Evolutionary conservation across 768 basidiomycete genomes (phyloP), one percentile per base, ranked within the genome.

Genomic region (Amanita pallidorosea): DNA sequence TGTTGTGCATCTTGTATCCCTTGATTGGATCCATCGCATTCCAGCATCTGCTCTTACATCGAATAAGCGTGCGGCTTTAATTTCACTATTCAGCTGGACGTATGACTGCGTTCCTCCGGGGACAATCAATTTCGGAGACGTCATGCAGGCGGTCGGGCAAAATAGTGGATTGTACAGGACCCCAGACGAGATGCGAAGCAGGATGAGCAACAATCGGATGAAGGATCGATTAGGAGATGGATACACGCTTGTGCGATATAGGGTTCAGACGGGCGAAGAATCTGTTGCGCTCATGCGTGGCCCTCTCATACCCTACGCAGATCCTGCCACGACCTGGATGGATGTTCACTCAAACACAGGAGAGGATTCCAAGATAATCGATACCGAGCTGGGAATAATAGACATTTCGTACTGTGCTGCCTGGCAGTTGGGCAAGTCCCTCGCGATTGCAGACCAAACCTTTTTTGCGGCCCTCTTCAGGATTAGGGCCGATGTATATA

Each of bases 81-180:
- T 38, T 27, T 50, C 49, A 7, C 36, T 50, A 31, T 41, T 25
- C 40, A 50, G 49, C 18, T 50, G 49, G 49, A 50, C 49, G 9
- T 50, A 50, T 12, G 25, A 50, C 17, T 38, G 35, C 7, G 5
- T 50, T 20, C 31, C 49, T 18, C 36, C 49, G 3, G 40, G 18
- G 15, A 20, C 49, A 18, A n/a, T 31, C 22, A 50, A 25, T 23
- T 29, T 50, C 40, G 49, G 31, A 22, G 49, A 43, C 12, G 20
- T n/a, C 3, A 7, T 40, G n/a, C 18, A 12, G 7, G 1, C n/a
- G 1, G 17, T 40, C 7, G 37, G 37, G 20, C 7, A 40, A 17
- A 40, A 40, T 18, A 7, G n/a, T 40, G 37, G 11, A 8, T 1
- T 40, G 8, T 40, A 17, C 7, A 17, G 37, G 17, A n/a, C 7